Base-by-base conservation (phyloP, 257 asterid genomes). In the Asclepias syriaca region DNA sequence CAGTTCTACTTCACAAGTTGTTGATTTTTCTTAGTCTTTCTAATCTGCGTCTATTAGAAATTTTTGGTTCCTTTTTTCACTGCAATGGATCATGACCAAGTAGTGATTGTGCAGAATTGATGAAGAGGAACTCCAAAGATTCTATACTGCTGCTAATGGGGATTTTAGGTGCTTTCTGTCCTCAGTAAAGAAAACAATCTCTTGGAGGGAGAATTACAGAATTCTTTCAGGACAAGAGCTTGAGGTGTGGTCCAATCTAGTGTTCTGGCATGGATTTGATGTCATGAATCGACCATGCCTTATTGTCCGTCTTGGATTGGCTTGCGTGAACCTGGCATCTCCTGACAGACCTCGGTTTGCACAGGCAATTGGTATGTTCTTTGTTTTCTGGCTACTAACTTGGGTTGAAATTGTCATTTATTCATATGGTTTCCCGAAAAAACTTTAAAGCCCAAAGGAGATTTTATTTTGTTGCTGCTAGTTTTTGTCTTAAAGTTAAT, bases 201-300 rank as follows among this genome's bases (percentile, higher is more conserved):
- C 78, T 61, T 95, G 99, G 99, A 92, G 98, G 78, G 92, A 88
- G 83, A 90, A 82, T 11, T 91, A 91, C 84, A 81, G 91, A 84
- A 81, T 92, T 86, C 92, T 95, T 65, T 81, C 96, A 6, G 85
- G 18, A 68, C 90, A 83, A 80, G 99, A 95, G 79, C 98, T 95
- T 66, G 95, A 88, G 71, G 79, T 77, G 81, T 95, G 99, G 99
- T 85, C 98, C 75, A 83, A 82, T 79, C 76, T 89, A 94, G 79
- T 92, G 53, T 95, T 91, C 79, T 95, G 99, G 99, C 99, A 95
- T 83, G 98, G 97, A 77, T 83, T 81, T 67, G 99, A 92, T 81
- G 72, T 78, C 77, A 85, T 79, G 77, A 70, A 79, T 61, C 83
- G 88, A 13, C 98, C 95, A 10, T 88, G 95, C 83, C 97, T 95